Percentiles rank a stretch among this genome's conserved stretches.
These are phyloP conservation scores for Pseudozyma sp. DNA, from an alignment of 1,284 basidiomycete species.

Conservation along the genomic window DNA sequence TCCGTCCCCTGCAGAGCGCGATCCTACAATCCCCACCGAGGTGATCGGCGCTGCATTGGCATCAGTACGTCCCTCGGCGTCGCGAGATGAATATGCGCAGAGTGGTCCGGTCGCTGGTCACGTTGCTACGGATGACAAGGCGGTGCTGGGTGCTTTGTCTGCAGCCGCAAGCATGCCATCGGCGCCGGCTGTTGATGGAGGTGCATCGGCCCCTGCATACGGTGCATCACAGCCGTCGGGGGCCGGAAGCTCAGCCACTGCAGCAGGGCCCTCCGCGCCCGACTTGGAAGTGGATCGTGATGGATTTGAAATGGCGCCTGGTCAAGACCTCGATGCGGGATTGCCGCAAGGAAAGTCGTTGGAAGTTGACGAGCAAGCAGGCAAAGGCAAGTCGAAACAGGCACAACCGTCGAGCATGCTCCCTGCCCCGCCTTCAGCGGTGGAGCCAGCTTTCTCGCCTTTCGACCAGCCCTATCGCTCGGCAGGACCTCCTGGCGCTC, in stretches of 20 bases:
- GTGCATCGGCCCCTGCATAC: conserved; percentile 38
- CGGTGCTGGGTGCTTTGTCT: conserved; percentile 43
- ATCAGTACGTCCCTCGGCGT: background rate
- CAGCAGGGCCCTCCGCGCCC: conserved; percentile 44
- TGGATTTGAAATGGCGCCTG: conserved; percentile 45
- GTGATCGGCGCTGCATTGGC: conserved; percentile 31
- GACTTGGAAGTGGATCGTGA: conserved; percentile 46
- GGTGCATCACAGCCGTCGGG: conserved; percentile 2
- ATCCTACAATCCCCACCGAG: conserved; percentile 22
- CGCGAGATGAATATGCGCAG: conserved; percentile 3
- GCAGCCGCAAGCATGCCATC: conserved; percentile 50
- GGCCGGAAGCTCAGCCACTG: conserved; percentile 6
- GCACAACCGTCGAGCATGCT: conserved; percentile 14
- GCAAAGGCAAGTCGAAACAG: conserved; percentile 26
- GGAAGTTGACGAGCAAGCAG: background rate
- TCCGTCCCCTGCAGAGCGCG: conserved; percentile 34
- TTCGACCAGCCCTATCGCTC: conserved; percentile 55
- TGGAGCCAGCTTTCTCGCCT: conserved; percentile 48
- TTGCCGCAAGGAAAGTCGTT: background rate
- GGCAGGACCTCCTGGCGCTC: conserved; percentile 12
- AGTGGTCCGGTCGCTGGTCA: conserved; percentile 36
- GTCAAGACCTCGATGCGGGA: background rate
- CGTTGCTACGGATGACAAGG: conserved; percentile 60
- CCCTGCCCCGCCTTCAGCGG: conserved; percentile 44
- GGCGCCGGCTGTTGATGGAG: conserved; percentile 19